Conservation (phyloP, 768 basidiomycete species). For the Wakefieldia striispora region DNA sequence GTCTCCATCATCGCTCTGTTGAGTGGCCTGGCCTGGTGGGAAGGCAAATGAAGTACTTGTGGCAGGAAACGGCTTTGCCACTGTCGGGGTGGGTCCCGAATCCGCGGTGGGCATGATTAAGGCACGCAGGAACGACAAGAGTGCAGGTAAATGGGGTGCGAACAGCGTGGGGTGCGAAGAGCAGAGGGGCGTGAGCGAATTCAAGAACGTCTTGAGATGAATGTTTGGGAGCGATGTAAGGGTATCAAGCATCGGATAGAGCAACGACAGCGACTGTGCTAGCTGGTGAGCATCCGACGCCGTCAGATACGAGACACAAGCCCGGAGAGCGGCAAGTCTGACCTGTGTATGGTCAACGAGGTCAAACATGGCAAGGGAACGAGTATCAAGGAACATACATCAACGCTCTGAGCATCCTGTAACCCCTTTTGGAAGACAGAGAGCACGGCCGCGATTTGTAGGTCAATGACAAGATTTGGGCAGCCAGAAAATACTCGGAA, state of each 20-base stretch:
- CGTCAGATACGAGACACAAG: conserved; percentile 66
- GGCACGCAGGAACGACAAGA: conserved; percentile 68
- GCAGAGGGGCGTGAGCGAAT: conserved; percentile 68
- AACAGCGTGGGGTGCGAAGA: conserved; percentile 70
- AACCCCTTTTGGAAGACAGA: conserved; percentile 66
- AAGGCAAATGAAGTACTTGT: conserved; percentile 39
- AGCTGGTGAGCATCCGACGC: conserved; percentile 61
- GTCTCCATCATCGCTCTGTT: conserved; percentile 29
- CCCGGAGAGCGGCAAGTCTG: conserved; percentile 68
- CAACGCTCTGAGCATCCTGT: conserved; percentile 62
- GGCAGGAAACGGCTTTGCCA: conserved; percentile 43
- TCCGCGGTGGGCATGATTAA: conserved; percentile 66
- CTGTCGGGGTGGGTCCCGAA: conserved; percentile 52
- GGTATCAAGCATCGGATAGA: conserved; percentile 74
- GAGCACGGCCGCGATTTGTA: conserved; percentile 69
- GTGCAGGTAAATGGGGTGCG: conserved; percentile 61
- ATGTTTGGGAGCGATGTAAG: conserved; percentile 55
- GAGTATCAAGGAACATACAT: conserved; percentile 41
- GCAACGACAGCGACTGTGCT: conserved; percentile 54
- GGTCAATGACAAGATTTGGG: conserved; percentile 73
- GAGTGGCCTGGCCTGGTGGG: conserved; percentile 33
- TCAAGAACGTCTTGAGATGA: conserved; percentile 63
- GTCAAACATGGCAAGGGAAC: not conserved
- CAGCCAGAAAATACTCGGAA: conserved; percentile 72
- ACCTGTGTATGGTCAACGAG: conserved; percentile 42